phyloP scores from a whole-genome alignment of 2,329 filamentous ascomycete genomes.

The Arthrobotrys megalospora region DNA sequence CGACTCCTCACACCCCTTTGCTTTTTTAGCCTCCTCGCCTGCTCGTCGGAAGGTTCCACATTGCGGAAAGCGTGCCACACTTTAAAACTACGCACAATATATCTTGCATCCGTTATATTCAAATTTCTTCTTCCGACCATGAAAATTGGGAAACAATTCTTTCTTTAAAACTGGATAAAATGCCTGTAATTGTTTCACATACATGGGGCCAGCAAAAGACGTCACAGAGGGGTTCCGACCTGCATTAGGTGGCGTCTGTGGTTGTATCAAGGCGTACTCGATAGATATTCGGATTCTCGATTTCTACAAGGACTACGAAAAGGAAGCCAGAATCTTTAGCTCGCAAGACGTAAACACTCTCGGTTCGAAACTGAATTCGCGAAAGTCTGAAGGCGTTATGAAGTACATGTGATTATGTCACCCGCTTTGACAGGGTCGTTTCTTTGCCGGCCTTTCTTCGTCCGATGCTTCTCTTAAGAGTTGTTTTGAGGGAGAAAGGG shows the following conservation, averaged over 20 bases:
- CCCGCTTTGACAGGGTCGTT: conserved; percentile 27
- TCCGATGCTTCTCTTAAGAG: conserved; percentile 18
- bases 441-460: conserved; percentile 22
- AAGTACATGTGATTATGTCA: conserved; percentile 55
- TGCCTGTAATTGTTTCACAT: conserved; percentile 36
- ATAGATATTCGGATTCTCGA: conserved; percentile 1
- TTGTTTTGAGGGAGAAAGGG: background rate
- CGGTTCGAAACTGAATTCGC: background rate
- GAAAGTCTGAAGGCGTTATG: background rate
- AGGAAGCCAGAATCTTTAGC: conserved; percentile 3
- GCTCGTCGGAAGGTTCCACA: conserved; percentile 35
- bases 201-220: conserved; percentile 32
- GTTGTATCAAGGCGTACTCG: conserved; percentile 7
- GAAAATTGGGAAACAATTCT: conserved; percentile 32
- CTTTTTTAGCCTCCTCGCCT: conserved; percentile 56
- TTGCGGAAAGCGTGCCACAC: conserved; percentile 51
- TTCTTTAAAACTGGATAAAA: conserved; percentile 42
- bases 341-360: conserved; percentile 9
- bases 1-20: conserved; percentile 26
- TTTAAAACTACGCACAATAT: conserved; percentile 34
- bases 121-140: conserved; percentile 4
- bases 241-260: background rate
- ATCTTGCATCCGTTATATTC: conserved; percentile 28
- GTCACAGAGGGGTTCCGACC: conserved; percentile 34
- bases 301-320: conserved; percentile 32